Conservation (phyloP, 192 early-diverging fungal species). For the Umbelopsis sp. region DNA sequence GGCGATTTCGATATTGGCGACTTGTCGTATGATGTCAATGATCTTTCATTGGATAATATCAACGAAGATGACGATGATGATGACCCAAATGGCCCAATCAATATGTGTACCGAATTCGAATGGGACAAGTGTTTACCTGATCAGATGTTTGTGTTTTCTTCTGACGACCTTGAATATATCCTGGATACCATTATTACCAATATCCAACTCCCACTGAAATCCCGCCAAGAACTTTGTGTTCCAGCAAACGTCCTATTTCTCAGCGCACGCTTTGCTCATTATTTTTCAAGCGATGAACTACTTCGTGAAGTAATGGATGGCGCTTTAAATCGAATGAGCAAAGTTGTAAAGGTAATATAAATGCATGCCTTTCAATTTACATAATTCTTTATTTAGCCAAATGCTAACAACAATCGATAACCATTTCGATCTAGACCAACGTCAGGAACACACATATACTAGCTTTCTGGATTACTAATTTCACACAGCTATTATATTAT, state of each 20-base stretch:
- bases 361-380: too few species aligned
- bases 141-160: slow-evolving; percentile 97
- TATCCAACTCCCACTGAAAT: slow-evolving; percentile 60
- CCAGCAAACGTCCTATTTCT: slow-evolving; percentile 90
- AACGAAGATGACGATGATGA: slow-evolving; percentile 7
- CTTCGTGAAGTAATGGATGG: slow-evolving; percentile 68
- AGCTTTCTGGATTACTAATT: slow-evolving; percentile 88
- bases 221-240: slow-evolving; percentile 64
- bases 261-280: slow-evolving; percentile 85
- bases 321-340: slow-evolving; percentile 58
- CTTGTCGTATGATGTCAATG: slow-evolving; percentile 12
- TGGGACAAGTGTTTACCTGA: slow-evolving; percentile 84
- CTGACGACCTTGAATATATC: slow-evolving; percentile 68
- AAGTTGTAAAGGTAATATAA: slow-evolving; percentile 50
- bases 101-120: slow-evolving; percentile 24
- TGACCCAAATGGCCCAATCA: neutral
- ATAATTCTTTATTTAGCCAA: slow-evolving; percentile 3
- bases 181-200: slow-evolving; percentile 71
- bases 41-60: neutral
- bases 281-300: slow-evolving; percentile 73
- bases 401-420: neutral
- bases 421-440: slow-evolving; percentile 34
- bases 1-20: slow-evolving; percentile 15
- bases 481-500: slow-evolving; percentile 80
- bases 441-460: slow-evolving; percentile 60